Percentiles rank a stretch among this genome's conserved stretches.
These are phyloP conservation scores for Leccinum fibrillosum DNA, from an alignment of 768 basidiomycete genomes.

Conservation along the genomic window DNA sequence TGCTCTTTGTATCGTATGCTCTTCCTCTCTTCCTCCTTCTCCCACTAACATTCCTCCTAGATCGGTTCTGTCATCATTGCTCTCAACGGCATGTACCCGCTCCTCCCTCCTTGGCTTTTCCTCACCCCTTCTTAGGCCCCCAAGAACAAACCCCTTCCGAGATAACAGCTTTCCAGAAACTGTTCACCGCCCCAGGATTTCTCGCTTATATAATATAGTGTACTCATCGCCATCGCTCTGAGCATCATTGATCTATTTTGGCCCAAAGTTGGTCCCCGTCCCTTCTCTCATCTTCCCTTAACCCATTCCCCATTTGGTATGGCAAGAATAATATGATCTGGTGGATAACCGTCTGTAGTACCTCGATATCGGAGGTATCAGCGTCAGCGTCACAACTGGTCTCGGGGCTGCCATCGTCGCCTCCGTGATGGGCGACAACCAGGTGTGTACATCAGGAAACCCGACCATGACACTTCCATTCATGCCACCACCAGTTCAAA, in stretches of 20 bases:
- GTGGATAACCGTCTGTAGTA: conserved; percentile 92
- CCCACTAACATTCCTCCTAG: conserved; percentile 31
- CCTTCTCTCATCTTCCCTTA: conserved; percentile 1
- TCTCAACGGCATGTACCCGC: conserved; percentile 61
- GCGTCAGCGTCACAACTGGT: conserved; percentile 92
- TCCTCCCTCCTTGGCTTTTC: not conserved
- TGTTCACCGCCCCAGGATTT: conserved; percentile 85
- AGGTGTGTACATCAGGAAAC: conserved; percentile 43
- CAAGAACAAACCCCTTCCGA: conserved; percentile 66
- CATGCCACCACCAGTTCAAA: conserved; percentile 61
- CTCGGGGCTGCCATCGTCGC: conserved; percentile 89
- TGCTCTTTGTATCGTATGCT: conserved; percentile 79
- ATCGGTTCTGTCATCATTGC: conserved; percentile 88
- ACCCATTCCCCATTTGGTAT: conserved; percentile 42
- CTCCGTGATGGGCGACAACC: conserved; percentile 70
- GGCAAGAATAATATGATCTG: conserved; percentile 93
- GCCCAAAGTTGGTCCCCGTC: conserved; percentile 54
- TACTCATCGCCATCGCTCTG: conserved; percentile 62
- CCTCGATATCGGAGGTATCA: conserved; percentile 85
- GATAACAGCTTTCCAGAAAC: conserved; percentile 66
- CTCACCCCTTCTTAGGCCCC: conserved; percentile 46
- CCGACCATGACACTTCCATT: not conserved
- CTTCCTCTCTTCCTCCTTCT: not conserved
- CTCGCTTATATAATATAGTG: conserved; percentile 53
- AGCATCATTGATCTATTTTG: conserved; percentile 79